These are phyloP conservation scores for Penicillium cataractarum DNA, from an alignment of 495 filamentous ascomycete genomes.

Conservation along the genomic window DNA sequence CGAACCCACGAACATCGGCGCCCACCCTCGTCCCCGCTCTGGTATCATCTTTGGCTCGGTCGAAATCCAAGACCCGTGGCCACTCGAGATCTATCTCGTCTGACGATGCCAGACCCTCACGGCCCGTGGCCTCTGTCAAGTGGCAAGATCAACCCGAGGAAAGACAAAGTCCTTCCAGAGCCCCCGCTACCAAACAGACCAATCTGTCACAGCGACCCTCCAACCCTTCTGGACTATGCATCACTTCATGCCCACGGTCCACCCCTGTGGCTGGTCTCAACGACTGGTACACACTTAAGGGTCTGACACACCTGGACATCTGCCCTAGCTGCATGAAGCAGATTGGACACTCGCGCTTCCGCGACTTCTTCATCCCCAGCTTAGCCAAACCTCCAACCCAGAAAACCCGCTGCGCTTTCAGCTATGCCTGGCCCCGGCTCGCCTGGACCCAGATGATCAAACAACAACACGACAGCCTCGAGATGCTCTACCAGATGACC, in stretches of 20 bases:
- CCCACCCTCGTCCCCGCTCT: constrained; percentile 6
- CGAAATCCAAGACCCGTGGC: constrained; percentile 20
- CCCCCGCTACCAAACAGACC: constrained; percentile 21
- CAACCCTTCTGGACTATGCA: constrained; percentile 26
- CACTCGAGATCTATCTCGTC: constrained; percentile 15
- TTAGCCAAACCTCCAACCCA: constrained; percentile 42
- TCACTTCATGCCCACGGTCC: constrained; percentile 60
- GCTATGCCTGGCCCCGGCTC: constrained; percentile 65
- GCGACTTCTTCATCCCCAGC: constrained; percentile 53
- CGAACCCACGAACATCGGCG: constrained; percentile 17
- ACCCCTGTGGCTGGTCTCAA: constrained; percentile 51
- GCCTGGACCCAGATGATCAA: constrained; percentile 67
- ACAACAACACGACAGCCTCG: constrained; percentile 53
- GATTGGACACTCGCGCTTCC: constrained; percentile 58
- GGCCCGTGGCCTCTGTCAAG: constrained; percentile 18
- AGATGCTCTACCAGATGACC: constrained; percentile 58
- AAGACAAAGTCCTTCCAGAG: constrained; percentile 5
- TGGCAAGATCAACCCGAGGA: constrained; percentile 13
- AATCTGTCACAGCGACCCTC: constrained; percentile 21
- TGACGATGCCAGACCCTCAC: constrained; percentile 16
- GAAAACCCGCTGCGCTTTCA: constrained; percentile 60
- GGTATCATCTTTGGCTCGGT: constrained; percentile 13
- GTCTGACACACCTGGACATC: constrained; percentile 59
- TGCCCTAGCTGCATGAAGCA: constrained; percentile 65
- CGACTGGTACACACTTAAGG: constrained; percentile 69